Percentiles rank a stretch among this genome's conserved stretches.
These are phyloP conservation scores for Leccinum pachyderme DNA, from an alignment of 1,284 basidiomycete species.

Conservation along the genomic window DNA sequence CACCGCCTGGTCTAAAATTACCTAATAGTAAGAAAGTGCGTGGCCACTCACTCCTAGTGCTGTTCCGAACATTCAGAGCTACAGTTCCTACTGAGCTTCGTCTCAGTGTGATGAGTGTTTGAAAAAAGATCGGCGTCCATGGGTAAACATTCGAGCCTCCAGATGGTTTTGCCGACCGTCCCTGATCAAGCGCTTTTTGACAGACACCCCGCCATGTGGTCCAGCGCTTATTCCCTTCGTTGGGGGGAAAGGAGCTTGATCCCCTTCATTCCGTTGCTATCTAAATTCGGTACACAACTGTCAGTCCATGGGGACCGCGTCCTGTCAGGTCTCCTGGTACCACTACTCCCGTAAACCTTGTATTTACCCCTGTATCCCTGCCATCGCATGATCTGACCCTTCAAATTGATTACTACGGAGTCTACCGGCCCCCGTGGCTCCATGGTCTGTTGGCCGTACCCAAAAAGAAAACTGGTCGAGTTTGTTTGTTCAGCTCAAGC, in stretches of 20 bases:
- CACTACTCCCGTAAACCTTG: constrained; percentile 6
- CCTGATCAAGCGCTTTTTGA: not conserved
- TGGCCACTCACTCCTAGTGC: not conserved
- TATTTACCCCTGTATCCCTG: constrained; percentile 7
- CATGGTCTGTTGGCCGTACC: constrained; percentile 7
- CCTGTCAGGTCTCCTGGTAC: constrained; percentile 9
- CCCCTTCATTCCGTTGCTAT: constrained; percentile 4
- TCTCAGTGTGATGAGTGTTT: not conserved
- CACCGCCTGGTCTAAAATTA: constrained; percentile 2
- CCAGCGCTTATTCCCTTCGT: constrained; percentile 3
- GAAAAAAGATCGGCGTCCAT: not conserved
- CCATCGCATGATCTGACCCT: constrained; percentile 14
- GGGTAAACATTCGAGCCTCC: not conserved
- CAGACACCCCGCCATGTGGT: constrained; percentile 1
- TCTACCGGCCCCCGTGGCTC: constrained; percentile 15
- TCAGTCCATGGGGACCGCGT: constrained; percentile 9
- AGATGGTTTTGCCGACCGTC: constrained; percentile 6
- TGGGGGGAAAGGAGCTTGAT: not conserved
- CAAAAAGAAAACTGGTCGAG: constrained; percentile 6
- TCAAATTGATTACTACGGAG: constrained; percentile 27
- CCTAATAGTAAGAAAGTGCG: constrained; percentile 6
- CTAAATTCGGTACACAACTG: constrained; percentile 7
- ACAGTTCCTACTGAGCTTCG: not conserved
- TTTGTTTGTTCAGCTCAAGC: constrained; percentile 8
- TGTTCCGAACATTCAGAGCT: not conserved